Percentiles rank a stretch among this genome's conserved stretches.
These are phyloP conservation scores for Sordariomycetes sp. DNA, from an alignment of 2,329 filamentous ascomycete genomes.

Conservation along the genomic window DNA sequence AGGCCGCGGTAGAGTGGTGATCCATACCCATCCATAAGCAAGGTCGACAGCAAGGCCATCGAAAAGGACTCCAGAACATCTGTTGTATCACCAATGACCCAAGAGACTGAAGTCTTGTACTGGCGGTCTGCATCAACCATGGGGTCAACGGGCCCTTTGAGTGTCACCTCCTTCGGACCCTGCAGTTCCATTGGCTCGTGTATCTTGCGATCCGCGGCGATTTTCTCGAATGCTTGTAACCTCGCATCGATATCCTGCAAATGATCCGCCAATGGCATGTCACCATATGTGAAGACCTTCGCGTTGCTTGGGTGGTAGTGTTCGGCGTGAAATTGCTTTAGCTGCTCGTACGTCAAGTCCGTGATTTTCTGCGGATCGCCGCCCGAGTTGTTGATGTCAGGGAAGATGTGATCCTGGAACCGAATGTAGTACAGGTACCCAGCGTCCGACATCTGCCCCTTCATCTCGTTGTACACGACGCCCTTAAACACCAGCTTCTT, in stretches of 20 bases:
- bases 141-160: constrained; percentile 78
- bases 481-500: constrained; percentile 86
- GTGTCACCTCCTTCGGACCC: constrained; percentile 59
- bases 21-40: constrained; percentile 90
- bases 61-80: constrained; percentile 86
- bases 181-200: constrained; percentile 67
- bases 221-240: constrained; percentile 64
- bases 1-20: constrained; percentile 85
- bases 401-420: constrained; percentile 91
- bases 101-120: constrained; percentile 88
- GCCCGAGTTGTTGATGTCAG: constrained; percentile 90
- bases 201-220: constrained; percentile 60
- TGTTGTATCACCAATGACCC: constrained; percentile 76
- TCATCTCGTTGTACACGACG: constrained; percentile 99
- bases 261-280: constrained; percentile 79
- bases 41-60: constrained; percentile 67
- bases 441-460: constrained; percentile 96
- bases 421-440: constrained; percentile 93
- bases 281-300: constrained; percentile 90
- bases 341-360: constrained; percentile 82
- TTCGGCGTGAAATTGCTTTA: constrained; percentile 78
- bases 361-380: constrained; percentile 96
- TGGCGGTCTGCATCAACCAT: constrained; percentile 80
- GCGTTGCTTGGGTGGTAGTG: constrained; percentile 98
- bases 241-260: constrained; percentile 69